Base-by-base conservation (phyloP, 768 basidiomycete genomes). In the Hebeloma cylindrosporum region DNA sequence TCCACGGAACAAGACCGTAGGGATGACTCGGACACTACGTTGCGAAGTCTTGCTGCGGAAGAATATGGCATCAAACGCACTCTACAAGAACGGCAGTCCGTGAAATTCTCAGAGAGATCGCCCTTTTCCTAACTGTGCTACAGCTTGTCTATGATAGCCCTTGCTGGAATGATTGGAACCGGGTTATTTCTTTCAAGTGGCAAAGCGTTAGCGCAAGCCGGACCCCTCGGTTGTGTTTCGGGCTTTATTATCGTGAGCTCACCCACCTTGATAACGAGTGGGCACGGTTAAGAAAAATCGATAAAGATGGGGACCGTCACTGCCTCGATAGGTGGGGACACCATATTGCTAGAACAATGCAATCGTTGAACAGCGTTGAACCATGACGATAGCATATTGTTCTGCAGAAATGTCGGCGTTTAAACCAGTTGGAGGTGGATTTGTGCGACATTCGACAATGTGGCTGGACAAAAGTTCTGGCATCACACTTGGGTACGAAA, bases 111-210 rank as follows among this genome's bases (percentile, higher is more conserved):
- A 27, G n/a, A 8, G 10, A 16, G 7, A 39, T 26, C 4, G 5
- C n/a, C 22, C 8, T 27, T 13, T 43, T 4, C 35, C 30, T 18
- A 48, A 33, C 29, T 21, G 7, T 25, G 17, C 11, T 35, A 6
- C 43, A 66, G 62, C 25, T 53, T 65, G 36, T 61, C 63, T 2
- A 63, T 64, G 62, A 62, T 64, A 23, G 60, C 60, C 25, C 51
- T 62, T 7, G 60, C 62, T 40, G 67, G 65, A 3, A 70, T 66
- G 51, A 75, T 77, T 42, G 77, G 79, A 13, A 79, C 77, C 2
- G 79, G 80, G 38, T 64, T 82, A 3, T 81, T 83, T 60, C 60
- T 83, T 10, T 75, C 77, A 4, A 72, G 75, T 3, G 81, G 77
- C 1, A 64, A 59, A 28, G 68, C 72, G 10, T 67, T 82, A 17